Evolutionary conservation across 441 rosid genomes (phyloP), one percentile per base, ranked within the genome.

Genomic region (Arabidopsis hybrid): DNA sequence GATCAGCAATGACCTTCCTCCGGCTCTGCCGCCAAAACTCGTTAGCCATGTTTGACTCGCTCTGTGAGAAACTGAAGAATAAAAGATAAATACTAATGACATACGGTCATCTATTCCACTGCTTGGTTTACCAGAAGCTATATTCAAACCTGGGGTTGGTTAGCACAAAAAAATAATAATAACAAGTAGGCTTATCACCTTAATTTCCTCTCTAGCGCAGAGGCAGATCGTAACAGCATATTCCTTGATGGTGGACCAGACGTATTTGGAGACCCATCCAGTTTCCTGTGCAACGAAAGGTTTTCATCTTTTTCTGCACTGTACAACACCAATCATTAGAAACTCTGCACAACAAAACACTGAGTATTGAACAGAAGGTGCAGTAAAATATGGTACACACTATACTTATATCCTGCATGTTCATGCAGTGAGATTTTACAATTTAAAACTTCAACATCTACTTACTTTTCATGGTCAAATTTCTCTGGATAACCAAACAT

Each of bases 1-100:
- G 97, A 76, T 96, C 98, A 42, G 97, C 97, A 84, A 96, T 87
- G 80, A 87, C 97, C 86, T 90, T 96, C 83, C 91, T 90, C 86
- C 96, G 87, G 85, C 91, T 89, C 80, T 98, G 97, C 64, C 97
- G 80, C 97, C 99, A 89, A 85, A 91, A 90, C 82, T 87, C 83
- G 63, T 87, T 84, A 35, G 97, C 92, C 65, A 95, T 89, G 83
- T 93, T 87, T 56, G 99, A 97, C 82, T 96, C 99, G 80, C 98
- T 96, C 78, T 92, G 97, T 55, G 99, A 96, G 71, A 85, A 85
- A 79, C 99, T 96, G 88, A 75, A 64, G 84, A 36, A 59, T 58
- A 55, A 13, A 73, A 67, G 56, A 67, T 61, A 21, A 67, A 58
- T 17, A 55, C 34, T 55, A 35, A 50, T 58, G 62, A 40, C 71